Conservation (phyloP, 108 stramenopile genomes). For the Skeletonema marinoi region DNA sequence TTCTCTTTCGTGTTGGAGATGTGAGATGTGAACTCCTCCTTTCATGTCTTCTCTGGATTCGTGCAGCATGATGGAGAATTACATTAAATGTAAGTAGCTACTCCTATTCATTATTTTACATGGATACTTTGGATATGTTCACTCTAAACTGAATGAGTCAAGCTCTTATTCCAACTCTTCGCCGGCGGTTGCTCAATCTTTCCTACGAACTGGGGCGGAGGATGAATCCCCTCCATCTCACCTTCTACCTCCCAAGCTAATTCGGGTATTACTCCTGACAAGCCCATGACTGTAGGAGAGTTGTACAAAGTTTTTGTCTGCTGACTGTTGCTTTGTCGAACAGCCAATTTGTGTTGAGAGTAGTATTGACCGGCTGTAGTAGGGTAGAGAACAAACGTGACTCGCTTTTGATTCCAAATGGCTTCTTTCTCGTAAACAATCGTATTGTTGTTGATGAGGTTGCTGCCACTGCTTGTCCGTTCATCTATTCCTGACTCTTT, state of each 20-base stretch:
- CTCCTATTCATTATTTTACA: neutral
- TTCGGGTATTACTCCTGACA: conserved; percentile 16
- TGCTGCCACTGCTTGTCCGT: neutral
- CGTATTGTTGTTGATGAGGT: neutral
- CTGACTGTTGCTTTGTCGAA: conserved; percentile 6
- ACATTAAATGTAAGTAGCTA: too few relatives aligned
- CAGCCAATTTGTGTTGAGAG: conserved; percentile 32
- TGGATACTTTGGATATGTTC: neutral
- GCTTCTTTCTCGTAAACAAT: conserved; percentile 39
- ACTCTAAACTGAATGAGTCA: neutral
- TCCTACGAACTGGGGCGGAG: conserved; percentile 37
- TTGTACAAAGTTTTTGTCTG: conserved; percentile 25
- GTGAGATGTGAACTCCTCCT: too few relatives aligned
- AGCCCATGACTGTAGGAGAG: conserved; percentile 25
- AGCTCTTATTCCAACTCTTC: neutral
- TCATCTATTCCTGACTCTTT: neutral
- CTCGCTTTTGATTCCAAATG: conserved; percentile 25
- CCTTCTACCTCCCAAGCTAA: conserved; percentile 33
- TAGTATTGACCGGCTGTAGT: conserved; percentile 28
- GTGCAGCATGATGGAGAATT: too few relatives aligned
- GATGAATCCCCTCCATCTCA: conserved; percentile 20
- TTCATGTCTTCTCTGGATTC: too few relatives aligned
- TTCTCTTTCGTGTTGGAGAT: too few relatives aligned
- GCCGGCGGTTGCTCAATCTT: conserved; percentile 13
- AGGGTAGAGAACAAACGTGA: conserved; percentile 27